Evolutionary conservation across 2,329 filamentous ascomycete species (phyloP).

Genomic region (Alternaria panax): DNA sequence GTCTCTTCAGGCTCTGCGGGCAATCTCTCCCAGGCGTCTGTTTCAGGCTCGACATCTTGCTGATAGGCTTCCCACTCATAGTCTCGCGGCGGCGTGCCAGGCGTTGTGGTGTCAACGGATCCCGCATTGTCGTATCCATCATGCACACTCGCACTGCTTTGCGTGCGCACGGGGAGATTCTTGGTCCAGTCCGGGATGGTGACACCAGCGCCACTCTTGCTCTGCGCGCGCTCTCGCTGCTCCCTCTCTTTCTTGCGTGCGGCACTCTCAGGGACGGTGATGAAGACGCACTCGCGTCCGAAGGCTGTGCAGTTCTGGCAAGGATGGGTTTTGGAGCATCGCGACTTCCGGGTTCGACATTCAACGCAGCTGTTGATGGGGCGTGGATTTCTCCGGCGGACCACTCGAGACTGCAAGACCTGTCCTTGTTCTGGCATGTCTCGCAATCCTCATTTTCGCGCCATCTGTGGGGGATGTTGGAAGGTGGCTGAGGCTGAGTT

Average conservation of each 20-base stretch:
- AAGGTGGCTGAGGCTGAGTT: slow-evolving; percentile 20
- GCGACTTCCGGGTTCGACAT: slow-evolving; percentile 49
- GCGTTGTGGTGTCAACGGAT: slow-evolving; percentile 44
- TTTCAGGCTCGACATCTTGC: slow-evolving; percentile 48
- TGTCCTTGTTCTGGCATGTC: slow-evolving; percentile 49
- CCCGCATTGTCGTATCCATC: slow-evolving; percentile 41
- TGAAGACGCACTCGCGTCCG: slow-evolving; percentile 50
- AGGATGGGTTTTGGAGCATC: slow-evolving; percentile 51
- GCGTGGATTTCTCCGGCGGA: slow-evolving; percentile 49
- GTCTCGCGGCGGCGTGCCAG: slow-evolving; percentile 48
- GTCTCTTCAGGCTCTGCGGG: slow-evolving; percentile 48
- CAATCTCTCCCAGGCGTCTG: slow-evolving; percentile 47
- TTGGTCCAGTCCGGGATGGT: slow-evolving; percentile 47
- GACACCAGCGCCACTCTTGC: slow-evolving; percentile 37
- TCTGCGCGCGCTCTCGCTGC: slow-evolving; percentile 40
- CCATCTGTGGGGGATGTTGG: slow-evolving; percentile 36
- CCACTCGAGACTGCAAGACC: slow-evolving; percentile 49
- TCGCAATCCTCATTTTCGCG: slow-evolving; percentile 41
- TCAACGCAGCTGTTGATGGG: slow-evolving; percentile 51
- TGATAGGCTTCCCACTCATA: slow-evolving; percentile 52
- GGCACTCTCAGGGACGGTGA: slow-evolving; percentile 49
- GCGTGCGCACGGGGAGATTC: slow-evolving; percentile 45
- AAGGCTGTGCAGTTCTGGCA: slow-evolving; percentile 52
- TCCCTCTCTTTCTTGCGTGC: slow-evolving; percentile 49
- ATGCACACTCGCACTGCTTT: slow-evolving; percentile 32